These are phyloP conservation scores for Sugiyamaella grinbergsii DNA, from an alignment of 1,139 yeast genomes.

Conservation along the genomic window DNA sequence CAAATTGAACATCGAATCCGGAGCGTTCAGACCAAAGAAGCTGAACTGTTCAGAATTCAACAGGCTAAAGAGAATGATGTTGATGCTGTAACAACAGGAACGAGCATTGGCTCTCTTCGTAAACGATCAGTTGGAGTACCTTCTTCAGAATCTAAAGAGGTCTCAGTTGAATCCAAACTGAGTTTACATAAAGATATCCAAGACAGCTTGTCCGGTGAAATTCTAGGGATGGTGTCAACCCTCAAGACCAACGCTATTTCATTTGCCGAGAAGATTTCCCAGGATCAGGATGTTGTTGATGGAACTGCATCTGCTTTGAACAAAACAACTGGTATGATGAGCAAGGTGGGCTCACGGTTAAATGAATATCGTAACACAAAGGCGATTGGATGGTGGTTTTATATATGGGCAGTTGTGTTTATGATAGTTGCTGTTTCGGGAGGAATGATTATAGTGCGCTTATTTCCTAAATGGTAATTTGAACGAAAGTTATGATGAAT, in stretches of 20 bases:
- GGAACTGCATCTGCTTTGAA: conserved; percentile 42
- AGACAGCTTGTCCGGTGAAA: conserved; percentile 48
- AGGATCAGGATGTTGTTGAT: conserved; percentile 41
- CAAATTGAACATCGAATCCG: conserved; percentile 27
- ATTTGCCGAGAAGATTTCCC: conserved; percentile 43
- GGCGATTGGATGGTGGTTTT: conserved; percentile 47
- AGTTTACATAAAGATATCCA: conserved; percentile 44
- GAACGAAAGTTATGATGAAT: background rate
- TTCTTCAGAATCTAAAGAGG: conserved; percentile 2
- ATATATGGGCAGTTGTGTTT: conserved; percentile 42
- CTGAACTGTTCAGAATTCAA: conserved; percentile 17
- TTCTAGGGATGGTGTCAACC: conserved; percentile 52
- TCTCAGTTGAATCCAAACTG: conserved; percentile 28
- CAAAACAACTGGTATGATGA: conserved; percentile 42
- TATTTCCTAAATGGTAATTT: conserved; percentile 45
- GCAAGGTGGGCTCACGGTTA: conserved; percentile 41
- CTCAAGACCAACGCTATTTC: conserved; percentile 54
- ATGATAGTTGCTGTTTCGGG: conserved; percentile 40
- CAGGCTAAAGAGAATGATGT: conserved; percentile 17
- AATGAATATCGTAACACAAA: conserved; percentile 39
- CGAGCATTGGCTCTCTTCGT: background rate
- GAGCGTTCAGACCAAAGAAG: conserved; percentile 25
- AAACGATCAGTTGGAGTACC: background rate
- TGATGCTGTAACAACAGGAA: conserved; percentile 9
- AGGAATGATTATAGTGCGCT: conserved; percentile 43